These are phyloP conservation scores for Didymella arachidicola DNA, from an alignment of 2,329 filamentous ascomycete species.

Conservation along the genomic window DNA sequence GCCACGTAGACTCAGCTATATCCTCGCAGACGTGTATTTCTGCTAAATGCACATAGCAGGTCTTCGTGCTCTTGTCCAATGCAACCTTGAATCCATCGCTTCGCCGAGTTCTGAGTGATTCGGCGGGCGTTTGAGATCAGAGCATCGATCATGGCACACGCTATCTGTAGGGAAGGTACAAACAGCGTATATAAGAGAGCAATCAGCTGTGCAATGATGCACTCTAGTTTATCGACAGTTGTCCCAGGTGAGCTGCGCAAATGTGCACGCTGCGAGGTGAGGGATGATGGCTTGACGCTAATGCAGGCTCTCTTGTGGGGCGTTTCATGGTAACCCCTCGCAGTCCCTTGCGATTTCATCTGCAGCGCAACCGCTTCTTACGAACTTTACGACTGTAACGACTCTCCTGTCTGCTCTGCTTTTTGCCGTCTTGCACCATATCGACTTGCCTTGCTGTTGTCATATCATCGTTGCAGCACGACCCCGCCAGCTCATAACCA, in stretches of 20 bases:
- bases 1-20: too few species aligned
- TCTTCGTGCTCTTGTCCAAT: too few species aligned
- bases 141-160: too few species aligned
- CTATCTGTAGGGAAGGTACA: neutral
- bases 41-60: too few species aligned
- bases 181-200: neutral
- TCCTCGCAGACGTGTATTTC: too few species aligned
- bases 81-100: too few species aligned
- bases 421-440: slow-evolving; percentile 21
- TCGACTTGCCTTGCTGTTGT: slow-evolving; percentile 7
- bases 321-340: slow-evolving; percentile 21
- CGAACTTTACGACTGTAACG: slow-evolving; percentile 46
- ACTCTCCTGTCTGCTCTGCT: slow-evolving; percentile 31
- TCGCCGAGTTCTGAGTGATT: too few species aligned
- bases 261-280: neutral
- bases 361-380: slow-evolving; percentile 25
- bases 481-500: slow-evolving; percentile 16
- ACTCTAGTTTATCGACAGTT: too few species aligned
- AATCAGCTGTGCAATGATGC: neutral
- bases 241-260: neutral
- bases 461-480: slow-evolving; percentile 3
- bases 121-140: too few species aligned
- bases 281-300: slow-evolving; percentile 9
- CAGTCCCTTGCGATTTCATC: slow-evolving; percentile 17
- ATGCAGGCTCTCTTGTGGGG: slow-evolving; percentile 6